A percentile compares a stretch with the other conserved stretches of the same genome.
Conservation (phyloP, 2,329 filamentous ascomycete species). For the Blastomyces percursus region DNA sequence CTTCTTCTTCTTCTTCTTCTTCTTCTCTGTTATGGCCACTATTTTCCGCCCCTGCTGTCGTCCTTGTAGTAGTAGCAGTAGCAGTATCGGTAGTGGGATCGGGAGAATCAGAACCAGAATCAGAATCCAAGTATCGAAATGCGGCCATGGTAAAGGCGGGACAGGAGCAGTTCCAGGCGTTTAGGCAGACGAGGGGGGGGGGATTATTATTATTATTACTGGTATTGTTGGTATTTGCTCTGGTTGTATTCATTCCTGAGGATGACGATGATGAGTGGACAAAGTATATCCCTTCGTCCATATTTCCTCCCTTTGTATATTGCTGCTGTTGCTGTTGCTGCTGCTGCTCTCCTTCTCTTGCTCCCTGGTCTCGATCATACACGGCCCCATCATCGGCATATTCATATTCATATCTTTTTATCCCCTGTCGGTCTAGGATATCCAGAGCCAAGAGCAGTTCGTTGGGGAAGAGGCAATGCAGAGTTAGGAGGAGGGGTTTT, state of each 20-base stretch:
- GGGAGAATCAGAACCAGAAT: background rate
- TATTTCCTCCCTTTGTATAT: conserved; percentile 4
- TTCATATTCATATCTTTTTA: conserved; percentile 34
- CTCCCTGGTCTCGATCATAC: background rate
- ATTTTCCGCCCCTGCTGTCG: too few species aligned
- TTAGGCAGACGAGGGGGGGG: conserved; percentile 59
- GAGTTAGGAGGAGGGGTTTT: conserved; percentile 57
- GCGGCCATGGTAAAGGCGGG: conserved; percentile 68
- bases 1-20: background rate
- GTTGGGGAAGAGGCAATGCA: conserved; percentile 76
- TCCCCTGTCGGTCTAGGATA: conserved; percentile 66
- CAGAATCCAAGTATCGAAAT: conserved; percentile 33
- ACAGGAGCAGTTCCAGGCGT: conserved; percentile 82
- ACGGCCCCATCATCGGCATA: background rate
- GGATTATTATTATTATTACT: conserved; percentile 13
- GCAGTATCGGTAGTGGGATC: too few species aligned
- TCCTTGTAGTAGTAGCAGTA: too few species aligned
- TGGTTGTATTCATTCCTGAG: background rate
- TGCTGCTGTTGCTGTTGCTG: conserved; percentile 3
- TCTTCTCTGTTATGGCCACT: background rate
- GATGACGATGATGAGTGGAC: conserved; percentile 45
- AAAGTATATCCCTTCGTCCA: conserved; percentile 42
- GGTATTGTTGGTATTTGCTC: conserved; percentile 11
- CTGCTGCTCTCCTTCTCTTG: conserved; percentile 2
- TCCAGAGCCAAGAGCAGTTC: conserved; percentile 77